These are phyloP conservation scores for Magnolia officinalis DNA, from an alignment of 164 flowering plant species.

Conservation along the genomic window DNA sequence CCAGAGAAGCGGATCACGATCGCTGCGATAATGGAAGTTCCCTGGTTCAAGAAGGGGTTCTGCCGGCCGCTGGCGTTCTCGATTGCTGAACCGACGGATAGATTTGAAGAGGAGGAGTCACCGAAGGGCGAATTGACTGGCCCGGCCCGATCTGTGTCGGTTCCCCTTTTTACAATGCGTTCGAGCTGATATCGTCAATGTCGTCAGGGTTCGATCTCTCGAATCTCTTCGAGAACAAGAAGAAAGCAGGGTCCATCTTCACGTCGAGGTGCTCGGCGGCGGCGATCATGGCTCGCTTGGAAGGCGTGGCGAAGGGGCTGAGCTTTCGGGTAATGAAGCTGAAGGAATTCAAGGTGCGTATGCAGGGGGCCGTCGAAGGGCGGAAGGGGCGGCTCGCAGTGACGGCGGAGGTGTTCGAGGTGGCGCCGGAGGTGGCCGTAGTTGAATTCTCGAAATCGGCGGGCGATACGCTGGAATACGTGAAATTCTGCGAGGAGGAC, in stretches of 20 bases:
- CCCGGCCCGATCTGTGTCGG: neutral
- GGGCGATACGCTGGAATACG: constrained; percentile 72
- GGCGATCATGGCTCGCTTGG: constrained; percentile 52
- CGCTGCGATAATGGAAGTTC: constrained; percentile 38
- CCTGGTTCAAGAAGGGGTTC: constrained; percentile 59
- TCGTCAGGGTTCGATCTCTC: constrained; percentile 82
- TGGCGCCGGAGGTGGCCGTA: constrained; percentile 64
- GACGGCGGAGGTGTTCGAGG: constrained; percentile 78
- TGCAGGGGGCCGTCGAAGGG: constrained; percentile 55
- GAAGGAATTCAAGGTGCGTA: constrained; percentile 54
- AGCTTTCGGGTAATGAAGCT: constrained; percentile 34
- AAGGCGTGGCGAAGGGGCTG: constrained; percentile 46
- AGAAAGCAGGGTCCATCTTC: constrained; percentile 41
- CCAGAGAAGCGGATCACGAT: constrained; percentile 50
- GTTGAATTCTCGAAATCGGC: constrained; percentile 62
- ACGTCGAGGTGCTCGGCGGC: constrained; percentile 56
- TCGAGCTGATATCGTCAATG: constrained; percentile 70
- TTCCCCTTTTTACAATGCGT: constrained; percentile 53
- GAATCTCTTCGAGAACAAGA: constrained; percentile 51
- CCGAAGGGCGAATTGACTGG: neutral
- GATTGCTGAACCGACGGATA: neutral
- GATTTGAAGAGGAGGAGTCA: neutral
- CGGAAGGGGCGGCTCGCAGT: constrained; percentile 59
- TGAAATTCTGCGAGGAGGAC: constrained; percentile 57
- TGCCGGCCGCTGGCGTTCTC: constrained; percentile 18